Percentiles rank a stretch among this genome's conserved stretches.
Conservation (phyloP, 2,329 filamentous ascomycete genomes). For the Dothistroma pini region DNA sequence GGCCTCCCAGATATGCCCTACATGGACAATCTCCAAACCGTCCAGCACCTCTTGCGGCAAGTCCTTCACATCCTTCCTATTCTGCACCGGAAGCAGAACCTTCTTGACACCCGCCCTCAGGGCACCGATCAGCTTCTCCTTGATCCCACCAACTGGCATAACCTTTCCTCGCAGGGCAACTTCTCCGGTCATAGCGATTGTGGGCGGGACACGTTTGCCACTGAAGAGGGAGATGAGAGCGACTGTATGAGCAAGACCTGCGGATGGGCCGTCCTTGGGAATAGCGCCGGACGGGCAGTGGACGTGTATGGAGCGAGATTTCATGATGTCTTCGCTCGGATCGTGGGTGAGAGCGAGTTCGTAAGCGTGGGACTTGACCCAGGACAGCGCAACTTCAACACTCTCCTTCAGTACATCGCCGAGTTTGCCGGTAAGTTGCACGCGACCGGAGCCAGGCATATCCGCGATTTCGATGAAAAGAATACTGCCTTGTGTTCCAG, state of each 20-base stretch:
- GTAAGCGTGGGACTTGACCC: constrained; percentile 95
- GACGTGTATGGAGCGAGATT: constrained; percentile 87
- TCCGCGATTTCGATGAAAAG: constrained; percentile 98
- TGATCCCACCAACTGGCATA: constrained; percentile 93
- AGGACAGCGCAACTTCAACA: constrained; percentile 91
- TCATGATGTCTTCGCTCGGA: constrained; percentile 89
- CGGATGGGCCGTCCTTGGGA: constrained; percentile 81
- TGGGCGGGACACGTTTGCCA: constrained; percentile 79
- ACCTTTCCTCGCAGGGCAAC: constrained; percentile 81
- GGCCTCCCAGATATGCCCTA: constrained; percentile 91
- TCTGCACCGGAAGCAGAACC: constrained; percentile 80
- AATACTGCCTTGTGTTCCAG: constrained; percentile 89
- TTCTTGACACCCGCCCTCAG: constrained; percentile 91
- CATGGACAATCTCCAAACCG: constrained; percentile 82
- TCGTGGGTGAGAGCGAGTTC: constrained; percentile 80
- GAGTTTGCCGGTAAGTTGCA: constrained; percentile 93
- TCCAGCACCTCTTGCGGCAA: constrained; percentile 84
- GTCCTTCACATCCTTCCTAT: constrained; percentile 89
- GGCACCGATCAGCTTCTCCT: constrained; percentile 96
- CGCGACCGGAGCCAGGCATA: constrained; percentile 88
- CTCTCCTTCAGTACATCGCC: constrained; percentile 96
- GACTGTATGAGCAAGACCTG: constrained; percentile 90
- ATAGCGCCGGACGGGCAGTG: constrained; percentile 94
- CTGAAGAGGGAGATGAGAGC: constrained; percentile 88
- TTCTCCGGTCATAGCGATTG: constrained; percentile 89